Evolutionary conservation across 2,329 filamentous ascomycete species (phyloP).

Genomic region (Aureobasidium zeae): DNA sequence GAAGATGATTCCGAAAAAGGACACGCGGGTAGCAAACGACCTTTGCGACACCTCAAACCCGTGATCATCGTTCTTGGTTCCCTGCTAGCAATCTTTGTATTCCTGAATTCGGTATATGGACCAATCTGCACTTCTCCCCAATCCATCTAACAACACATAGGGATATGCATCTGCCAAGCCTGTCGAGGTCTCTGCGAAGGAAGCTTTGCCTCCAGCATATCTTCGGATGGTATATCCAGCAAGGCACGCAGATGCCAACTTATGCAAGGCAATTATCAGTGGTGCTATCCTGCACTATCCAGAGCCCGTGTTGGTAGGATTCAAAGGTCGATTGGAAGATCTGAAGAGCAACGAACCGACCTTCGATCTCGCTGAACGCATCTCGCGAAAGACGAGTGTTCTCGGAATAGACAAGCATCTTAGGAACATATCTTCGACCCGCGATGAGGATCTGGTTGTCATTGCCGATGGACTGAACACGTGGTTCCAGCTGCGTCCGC

Average conservation of each 20-base stretch:
- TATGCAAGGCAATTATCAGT: slow-evolving; percentile 23
- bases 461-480: slow-evolving; percentile 54
- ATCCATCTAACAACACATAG: slow-evolving; percentile 3
- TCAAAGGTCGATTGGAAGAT: slow-evolving; percentile 15
- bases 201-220: slow-evolving; percentile 9
- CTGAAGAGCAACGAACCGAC: slow-evolving; percentile 1
- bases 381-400: slow-evolving; percentile 7
- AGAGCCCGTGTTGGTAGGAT: slow-evolving; percentile 22
- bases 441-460: slow-evolving; percentile 47
- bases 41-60: slow-evolving; percentile 1
- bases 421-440: slow-evolving; percentile 6
- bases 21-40: neutral
- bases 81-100: slow-evolving; percentile 5
- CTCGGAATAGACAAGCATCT: slow-evolving; percentile 11
- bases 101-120: slow-evolving; percentile 3
- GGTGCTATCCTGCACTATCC: slow-evolving; percentile 23
- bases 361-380: slow-evolving; percentile 1
- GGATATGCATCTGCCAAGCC: neutral
- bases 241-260: slow-evolving; percentile 15
- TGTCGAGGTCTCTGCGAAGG: neutral
- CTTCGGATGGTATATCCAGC: slow-evolving; percentile 15
- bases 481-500: slow-evolving; percentile 56
- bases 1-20: slow-evolving; percentile 8
- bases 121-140: neutral
- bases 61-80: neutral